These are phyloP conservation scores for Rhodotorula toruloides DNA, from an alignment of 768 basidiomycete species.

Conservation along the genomic window DNA sequence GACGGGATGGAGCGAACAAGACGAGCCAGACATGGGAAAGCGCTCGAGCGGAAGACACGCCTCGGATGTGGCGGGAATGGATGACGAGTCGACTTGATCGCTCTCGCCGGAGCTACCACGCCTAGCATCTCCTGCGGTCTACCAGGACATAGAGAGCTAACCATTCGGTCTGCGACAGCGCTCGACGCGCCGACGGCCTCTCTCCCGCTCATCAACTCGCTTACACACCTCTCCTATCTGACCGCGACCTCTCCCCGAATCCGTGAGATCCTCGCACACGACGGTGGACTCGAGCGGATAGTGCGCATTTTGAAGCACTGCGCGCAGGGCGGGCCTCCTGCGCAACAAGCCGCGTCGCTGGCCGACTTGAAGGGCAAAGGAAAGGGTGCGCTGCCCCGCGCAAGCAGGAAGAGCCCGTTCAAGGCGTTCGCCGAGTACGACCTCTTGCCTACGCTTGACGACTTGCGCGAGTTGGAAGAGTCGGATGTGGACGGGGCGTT, in stretches of 20 bases:
- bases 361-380: constrained; percentile 21
- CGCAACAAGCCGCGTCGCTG: background rate
- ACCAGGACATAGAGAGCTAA: no score
- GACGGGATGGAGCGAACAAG: no score
- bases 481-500: constrained; percentile 2
- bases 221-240: constrained; percentile 90
- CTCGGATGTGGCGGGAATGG: no score
- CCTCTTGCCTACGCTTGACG: constrained; percentile 13
- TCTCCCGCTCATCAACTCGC: constrained; percentile 79
- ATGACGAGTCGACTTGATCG: no score
- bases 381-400: background rate
- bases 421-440: constrained; percentile 39
- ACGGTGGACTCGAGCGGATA: constrained; percentile 92
- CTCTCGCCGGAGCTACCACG: no score
- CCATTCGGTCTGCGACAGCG: no score
- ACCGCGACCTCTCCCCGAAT: constrained; percentile 96
- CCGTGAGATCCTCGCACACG: constrained; percentile 95
- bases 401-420: constrained; percentile 35
- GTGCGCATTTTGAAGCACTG: constrained; percentile 83
- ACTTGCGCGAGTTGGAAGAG: background rate
- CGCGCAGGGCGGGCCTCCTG: constrained; percentile 12
- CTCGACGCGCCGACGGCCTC: constrained; percentile 51
- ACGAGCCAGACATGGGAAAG: no score
- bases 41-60: no score
- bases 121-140: no score